Base-by-base conservation (phyloP, 2,329 filamentous ascomycete genomes). In the Drechslerella coelobrocha region DNA sequence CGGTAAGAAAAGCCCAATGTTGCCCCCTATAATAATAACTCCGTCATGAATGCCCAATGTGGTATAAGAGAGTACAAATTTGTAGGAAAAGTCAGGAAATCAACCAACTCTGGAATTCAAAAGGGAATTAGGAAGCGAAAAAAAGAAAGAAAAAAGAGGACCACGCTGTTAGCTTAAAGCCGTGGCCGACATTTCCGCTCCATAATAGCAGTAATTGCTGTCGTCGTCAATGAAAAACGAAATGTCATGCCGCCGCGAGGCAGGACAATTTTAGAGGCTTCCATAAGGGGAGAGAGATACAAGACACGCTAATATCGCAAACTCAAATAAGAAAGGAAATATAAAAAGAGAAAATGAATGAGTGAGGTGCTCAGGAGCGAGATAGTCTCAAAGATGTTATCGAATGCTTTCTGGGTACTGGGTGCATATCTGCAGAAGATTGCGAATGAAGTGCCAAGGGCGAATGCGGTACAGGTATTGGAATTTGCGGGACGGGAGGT, bases 221-320 rank as follows among this genome's bases (percentile, higher is more conserved):
- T 69, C 61, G 57, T 69, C 56, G 57, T 69, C 29, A 69, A 48
- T 5, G 9, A 41, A 54, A 45, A 27, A 48, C 24, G 29, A 47
- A 37, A 50, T 52, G 45, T 69, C 57, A 50, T 69, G 57, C 50
- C 39, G 55, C 62, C 57, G 23, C 37, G 50, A 37, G 57, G 65
- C 51, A 57, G 52, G 57, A 52, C 56, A 26, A 52, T 41, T 56
- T 26, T 48, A 61, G 52, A 51, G 23, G 59, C 52, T 52, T 29
- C 41, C 31, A 31, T 14, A 39, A 39, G 26, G 39, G 21, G 1
- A 47, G 48, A 48, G 50, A n/a, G 29, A 12, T 12, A 56, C 31
- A 62, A 39, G 55, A 62, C 66, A 53, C 66, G 66, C 66, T 71
- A 71, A 71, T 47, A 43, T 71, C 54, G 66, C 66, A 71, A 63